Evolutionary conservation across 2,329 filamentous ascomycete species (phyloP), one percentile per base, ranked within the genome.

Genomic region (Arthrobotrys musiformis): DNA sequence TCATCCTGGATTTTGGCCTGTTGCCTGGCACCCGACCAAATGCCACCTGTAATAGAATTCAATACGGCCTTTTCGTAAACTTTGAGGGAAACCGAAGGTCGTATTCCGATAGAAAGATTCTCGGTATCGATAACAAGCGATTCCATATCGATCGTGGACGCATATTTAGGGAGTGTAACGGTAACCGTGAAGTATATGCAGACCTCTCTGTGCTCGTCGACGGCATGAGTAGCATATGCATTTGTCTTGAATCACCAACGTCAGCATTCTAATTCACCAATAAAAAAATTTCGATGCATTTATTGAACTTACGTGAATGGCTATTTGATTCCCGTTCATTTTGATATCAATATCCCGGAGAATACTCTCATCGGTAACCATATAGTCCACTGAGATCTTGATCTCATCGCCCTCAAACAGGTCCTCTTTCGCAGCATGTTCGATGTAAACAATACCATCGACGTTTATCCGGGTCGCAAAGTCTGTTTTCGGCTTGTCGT

Each of bases 31-130:
- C 56, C 66, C 5, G 73, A 77, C 58, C 48, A 67, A 48, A 77
- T 56, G 11, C 54, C 37, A 1, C 73, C 73, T 13, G 73, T 77
- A 2, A 77, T 40, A 22, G 73, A 40, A 17, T 33, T 70, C 8
- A 77, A 28, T 9, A 70, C 0, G n/a, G 73, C 73, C 48, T 70
- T 77, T 30, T 77, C 73, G n/a, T 70, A 61, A 17, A 77, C 73
- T 33, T 70, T 70, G 42, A 77, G 66, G 2, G 66, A 66, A 24
- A 77, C 60, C 15, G 73, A 77, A 19, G 73, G 60, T 5, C 44
- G 30, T 35, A 67, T 6, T 1, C 54, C 24, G 8, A 77, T 40
- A 19, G 50, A 42, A 24, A 77, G 60, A 13, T 77, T 66, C 37
- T 70, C 73, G 3, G 73, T 77, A 24, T 70, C 67, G 50, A 77